These are phyloP conservation scores for Aphanomyces cochlioides DNA, from an alignment of 352 stramenopile genomes.

Conservation along the genomic window DNA sequence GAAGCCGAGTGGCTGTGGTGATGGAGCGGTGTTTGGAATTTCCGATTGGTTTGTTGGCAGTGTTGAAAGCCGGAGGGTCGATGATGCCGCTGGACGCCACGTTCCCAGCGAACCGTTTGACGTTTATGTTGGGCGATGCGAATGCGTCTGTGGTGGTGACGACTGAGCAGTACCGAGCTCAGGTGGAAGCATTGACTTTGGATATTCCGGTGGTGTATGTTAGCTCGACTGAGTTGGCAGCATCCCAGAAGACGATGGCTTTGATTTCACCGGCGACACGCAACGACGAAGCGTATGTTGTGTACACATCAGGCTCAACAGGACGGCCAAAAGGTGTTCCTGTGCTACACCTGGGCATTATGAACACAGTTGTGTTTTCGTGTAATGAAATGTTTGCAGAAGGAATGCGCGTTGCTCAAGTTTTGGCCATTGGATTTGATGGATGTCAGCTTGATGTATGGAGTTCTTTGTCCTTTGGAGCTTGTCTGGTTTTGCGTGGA, in stretches of 20 bases:
- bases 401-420: not conserved
- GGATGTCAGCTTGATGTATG: constrained; percentile 2
- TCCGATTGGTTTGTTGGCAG: constrained; percentile 86
- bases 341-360: constrained; percentile 27
- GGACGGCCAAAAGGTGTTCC: constrained; percentile 29
- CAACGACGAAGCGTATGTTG: not conserved
- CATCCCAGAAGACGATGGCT: too few relatives aligned
- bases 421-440: constrained; percentile 2
- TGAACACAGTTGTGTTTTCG: not conserved
- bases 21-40: constrained; percentile 92
- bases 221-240: too few relatives aligned
- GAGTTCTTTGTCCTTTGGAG: not conserved
- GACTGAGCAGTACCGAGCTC: not conserved
- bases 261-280: too few relatives aligned
- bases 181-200: too few relatives aligned
- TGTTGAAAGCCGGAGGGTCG: constrained; percentile 84
- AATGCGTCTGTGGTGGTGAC: too few relatives aligned
- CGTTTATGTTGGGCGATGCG: too few relatives aligned
- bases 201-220: too few relatives aligned
- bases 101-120: too few relatives aligned
- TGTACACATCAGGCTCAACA: constrained; percentile 32
- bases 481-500: not conserved
- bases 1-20: constrained; percentile 31
- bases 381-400: not conserved
- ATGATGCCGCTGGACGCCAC: constrained; percentile 83